phyloP scores from a whole-genome alignment of 2,329 filamentous ascomycete species.

The Aspergillus sclerotialis region DNA sequence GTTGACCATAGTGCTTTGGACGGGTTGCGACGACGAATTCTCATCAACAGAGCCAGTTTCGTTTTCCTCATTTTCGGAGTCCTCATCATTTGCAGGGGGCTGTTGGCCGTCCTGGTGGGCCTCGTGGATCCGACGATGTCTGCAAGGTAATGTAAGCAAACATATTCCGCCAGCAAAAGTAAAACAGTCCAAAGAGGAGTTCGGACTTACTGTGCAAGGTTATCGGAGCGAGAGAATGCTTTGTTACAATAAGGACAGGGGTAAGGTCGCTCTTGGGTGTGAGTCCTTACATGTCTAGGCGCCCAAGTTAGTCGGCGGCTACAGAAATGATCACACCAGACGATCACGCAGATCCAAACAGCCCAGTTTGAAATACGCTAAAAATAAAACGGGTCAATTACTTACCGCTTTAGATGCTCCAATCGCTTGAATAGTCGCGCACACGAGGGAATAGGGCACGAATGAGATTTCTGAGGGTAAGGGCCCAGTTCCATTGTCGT shows the following conservation, averaged over 20 bases:
- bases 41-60: slow-evolving; percentile 75
- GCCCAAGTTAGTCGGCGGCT: slow-evolving; percentile 46
- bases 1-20: slow-evolving; percentile 24
- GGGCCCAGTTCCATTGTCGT: slow-evolving; percentile 95
- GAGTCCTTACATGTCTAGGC: slow-evolving; percentile 91
- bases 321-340: slow-evolving; percentile 38
- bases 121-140: slow-evolving; percentile 76
- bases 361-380: too few relatives aligned
- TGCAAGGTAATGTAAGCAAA: slow-evolving; percentile 35
- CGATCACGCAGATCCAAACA: slow-evolving; percentile 16
- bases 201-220: slow-evolving; percentile 80
- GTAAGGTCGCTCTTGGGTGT: slow-evolving; percentile 98
- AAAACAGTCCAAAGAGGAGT: slow-evolving; percentile 1
- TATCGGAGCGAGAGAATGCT: slow-evolving; percentile 96
- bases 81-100: slow-evolving; percentile 57
- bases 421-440: slow-evolving; percentile 97
- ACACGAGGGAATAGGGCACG: slow-evolving; percentile 97
- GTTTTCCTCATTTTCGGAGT: slow-evolving; percentile 82
- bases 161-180: too few relatives aligned
- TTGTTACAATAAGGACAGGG: slow-evolving; percentile 97
- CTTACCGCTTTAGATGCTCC: slow-evolving; percentile 98
- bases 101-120: slow-evolving; percentile 52
- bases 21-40: slow-evolving; percentile 50
- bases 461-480: slow-evolving; percentile 96
- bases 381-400: slow-evolving; percentile 1